Evolutionary conservation across 192 early-diverging fungal species (phyloP), one percentile per base, ranked within the genome.

Genomic region (Phycomyces blakesleeanus): DNA sequence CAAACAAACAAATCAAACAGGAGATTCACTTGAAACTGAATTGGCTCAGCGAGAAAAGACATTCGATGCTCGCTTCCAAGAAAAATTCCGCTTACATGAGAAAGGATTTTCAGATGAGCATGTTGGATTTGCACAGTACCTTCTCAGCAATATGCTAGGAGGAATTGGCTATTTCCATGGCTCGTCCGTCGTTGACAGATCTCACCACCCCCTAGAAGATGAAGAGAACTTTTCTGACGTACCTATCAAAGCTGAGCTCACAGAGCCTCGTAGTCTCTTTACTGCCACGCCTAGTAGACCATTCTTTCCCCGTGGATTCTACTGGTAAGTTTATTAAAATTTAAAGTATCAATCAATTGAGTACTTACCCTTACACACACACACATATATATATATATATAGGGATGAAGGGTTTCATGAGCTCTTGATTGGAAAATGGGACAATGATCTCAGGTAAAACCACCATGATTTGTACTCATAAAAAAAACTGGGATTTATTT

Each of bases 301-400:
- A 14, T 98, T 98, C 69, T 98, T 98, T 69, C 93, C 95, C 49
- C 81, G 95, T 29, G 95, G 95, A n/a, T 98, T 95, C 58, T 82
- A 94, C 41, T 98, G 95, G 90, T 78, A 69, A 51, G 55, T 20
- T 0, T 14, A 18, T 7, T 8, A 6, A n/a, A 38, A 41, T 25
- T 1, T 41, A 2, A 6, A 2, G 44, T n/a, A 61, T 6, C 0
- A 41, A 22, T 39, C n/a, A 15, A 41, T 58, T 18, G 22, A 59
- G 75, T n/a, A n/a, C n/a, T n/a, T n/a, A n/a, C n/a, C n/a, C n/a
- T n/a, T n/a, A n/a, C n/a, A n/a, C n/a, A n/a, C n/a, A n/a, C n/a
- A n/a, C n/a, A n/a, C n/a, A n/a, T 15, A 54, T 37, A 55, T 25
- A 4, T 34, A 21, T 22, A 27, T 40, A 18, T 51, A n/a, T 59